phyloP scores from a whole-genome alignment of 495 filamentous ascomycete species.

The Penicillium antarcticum region DNA sequence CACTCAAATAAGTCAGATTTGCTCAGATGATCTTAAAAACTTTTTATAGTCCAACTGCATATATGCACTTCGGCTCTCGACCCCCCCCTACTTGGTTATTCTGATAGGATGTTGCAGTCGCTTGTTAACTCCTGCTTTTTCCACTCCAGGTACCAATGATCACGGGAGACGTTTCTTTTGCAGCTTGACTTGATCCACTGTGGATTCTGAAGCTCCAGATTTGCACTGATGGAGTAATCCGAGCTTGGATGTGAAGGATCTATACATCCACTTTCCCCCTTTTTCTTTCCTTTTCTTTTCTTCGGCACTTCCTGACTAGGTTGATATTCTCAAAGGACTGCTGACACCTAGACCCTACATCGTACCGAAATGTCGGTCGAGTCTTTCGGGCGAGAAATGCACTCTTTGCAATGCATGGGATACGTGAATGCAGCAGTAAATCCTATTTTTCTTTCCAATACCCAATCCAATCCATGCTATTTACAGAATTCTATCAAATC shows the following conservation, averaged over 20 bases:
- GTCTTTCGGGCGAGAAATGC: neutral
- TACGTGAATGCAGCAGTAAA: neutral
- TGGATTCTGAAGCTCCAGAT: conserved; percentile 1
- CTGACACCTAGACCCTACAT: neutral
- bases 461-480: conserved; percentile 23
- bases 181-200: neutral
- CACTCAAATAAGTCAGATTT: conserved; percentile 9
- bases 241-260: conserved; percentile 3
- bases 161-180: no score
- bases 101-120: neutral
- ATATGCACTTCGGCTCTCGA: neutral
- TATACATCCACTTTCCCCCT: neutral
- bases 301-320: neutral
- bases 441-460: conserved; percentile 1
- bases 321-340: neutral
- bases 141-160: neutral
- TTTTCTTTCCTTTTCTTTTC: neutral
- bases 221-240: conserved; percentile 23
- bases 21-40: conserved; percentile 11
- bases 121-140: neutral
- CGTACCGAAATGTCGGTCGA: neutral
- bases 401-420: no score
- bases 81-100: neutral
- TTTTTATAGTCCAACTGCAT: conserved; percentile 3
- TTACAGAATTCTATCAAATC: conserved; percentile 14